Conservation (phyloP, 2,329 filamentous ascomycete species). For the Sarocladium kiliense region DNA sequence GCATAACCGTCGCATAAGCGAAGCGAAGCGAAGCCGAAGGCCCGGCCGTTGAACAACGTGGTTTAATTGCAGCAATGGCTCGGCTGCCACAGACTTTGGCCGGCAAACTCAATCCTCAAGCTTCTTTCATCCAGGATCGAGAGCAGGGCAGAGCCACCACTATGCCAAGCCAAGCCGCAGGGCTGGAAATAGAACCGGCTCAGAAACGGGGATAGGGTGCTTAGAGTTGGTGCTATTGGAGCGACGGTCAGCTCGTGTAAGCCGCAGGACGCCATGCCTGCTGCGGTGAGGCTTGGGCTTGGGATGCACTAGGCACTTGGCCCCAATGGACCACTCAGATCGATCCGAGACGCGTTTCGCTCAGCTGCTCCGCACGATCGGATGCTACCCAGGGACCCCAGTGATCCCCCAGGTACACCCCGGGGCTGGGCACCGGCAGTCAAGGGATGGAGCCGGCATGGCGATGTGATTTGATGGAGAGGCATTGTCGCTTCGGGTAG, state of each 20-base stretch:
- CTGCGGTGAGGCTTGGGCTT: not conserved
- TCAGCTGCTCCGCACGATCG: conserved; percentile 7
- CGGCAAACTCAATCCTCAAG: not conserved
- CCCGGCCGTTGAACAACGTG: not conserved
- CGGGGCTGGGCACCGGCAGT: not conserved
- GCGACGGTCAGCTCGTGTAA: conserved; percentile 5
- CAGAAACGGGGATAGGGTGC: not conserved
- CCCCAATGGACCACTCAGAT: not conserved
- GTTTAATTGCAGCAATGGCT: not conserved
- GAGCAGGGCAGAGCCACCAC: not conserved
- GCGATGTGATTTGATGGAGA: not conserved
- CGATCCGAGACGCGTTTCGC: not conserved
- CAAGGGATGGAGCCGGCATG: not conserved
- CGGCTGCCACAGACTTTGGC: not conserved
- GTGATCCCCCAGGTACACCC: not conserved
- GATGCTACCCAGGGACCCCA: too few species aligned
- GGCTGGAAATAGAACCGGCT: not conserved
- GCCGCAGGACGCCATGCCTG: not conserved
- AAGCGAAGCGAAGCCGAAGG: not conserved
- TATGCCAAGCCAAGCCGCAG: not conserved
- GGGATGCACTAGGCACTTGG: too few species aligned
- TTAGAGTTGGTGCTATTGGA: not conserved
- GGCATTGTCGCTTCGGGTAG: not conserved
- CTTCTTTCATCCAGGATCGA: not conserved
- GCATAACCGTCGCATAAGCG: not conserved